These are phyloP conservation scores for Pneumocystis murina DNA, from an alignment of 1,139 yeast species.

Conservation along the genomic window DNA sequence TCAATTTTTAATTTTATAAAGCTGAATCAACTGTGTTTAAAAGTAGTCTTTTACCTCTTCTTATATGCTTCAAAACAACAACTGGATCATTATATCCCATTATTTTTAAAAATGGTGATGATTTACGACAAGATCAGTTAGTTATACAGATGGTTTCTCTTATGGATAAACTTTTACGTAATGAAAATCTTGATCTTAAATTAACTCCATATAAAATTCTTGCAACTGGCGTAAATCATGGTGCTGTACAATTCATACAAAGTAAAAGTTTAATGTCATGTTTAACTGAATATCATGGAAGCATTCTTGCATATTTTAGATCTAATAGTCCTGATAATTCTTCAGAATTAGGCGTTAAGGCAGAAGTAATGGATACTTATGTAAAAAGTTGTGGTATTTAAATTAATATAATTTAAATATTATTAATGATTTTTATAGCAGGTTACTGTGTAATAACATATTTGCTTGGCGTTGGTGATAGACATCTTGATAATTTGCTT, in stretches of 20 bases:
- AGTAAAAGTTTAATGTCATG: slow-evolving; percentile 81
- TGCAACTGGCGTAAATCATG: slow-evolving; percentile 83
- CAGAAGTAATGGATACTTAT: slow-evolving; percentile 78
- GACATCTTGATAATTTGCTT: slow-evolving; percentile 82
- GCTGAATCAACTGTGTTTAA: slow-evolving; percentile 77
- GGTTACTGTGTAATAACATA: slow-evolving; percentile 96
- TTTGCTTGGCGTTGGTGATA: slow-evolving; percentile 86
- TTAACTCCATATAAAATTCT: slow-evolving; percentile 80
- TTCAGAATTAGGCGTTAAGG: slow-evolving; percentile 51
- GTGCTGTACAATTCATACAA: slow-evolving; percentile 83
- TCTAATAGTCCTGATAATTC: slow-evolving; percentile 43
- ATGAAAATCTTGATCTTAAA: slow-evolving; percentile 78
- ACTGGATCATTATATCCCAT: slow-evolving; percentile 50
- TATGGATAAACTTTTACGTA: slow-evolving; percentile 78
- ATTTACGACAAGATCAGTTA: slow-evolving; percentile 86
- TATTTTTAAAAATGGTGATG: slow-evolving; percentile 94
- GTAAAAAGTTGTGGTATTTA: slow-evolving; percentile 53
- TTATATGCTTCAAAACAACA: slow-evolving; percentile 57
- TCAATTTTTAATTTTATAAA: background rate
- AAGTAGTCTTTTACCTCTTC: slow-evolving; percentile 76
- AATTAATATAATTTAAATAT: background rate
- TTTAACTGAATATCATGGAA: slow-evolving; percentile 48
- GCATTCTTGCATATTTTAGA: slow-evolving; percentile 54
- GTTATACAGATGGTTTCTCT: slow-evolving; percentile 81
- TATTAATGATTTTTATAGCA: slow-evolving; percentile 29